Base-by-base conservation (phyloP, 1,284 basidiomycete genomes). In the Naganishia cerealis region DNA sequence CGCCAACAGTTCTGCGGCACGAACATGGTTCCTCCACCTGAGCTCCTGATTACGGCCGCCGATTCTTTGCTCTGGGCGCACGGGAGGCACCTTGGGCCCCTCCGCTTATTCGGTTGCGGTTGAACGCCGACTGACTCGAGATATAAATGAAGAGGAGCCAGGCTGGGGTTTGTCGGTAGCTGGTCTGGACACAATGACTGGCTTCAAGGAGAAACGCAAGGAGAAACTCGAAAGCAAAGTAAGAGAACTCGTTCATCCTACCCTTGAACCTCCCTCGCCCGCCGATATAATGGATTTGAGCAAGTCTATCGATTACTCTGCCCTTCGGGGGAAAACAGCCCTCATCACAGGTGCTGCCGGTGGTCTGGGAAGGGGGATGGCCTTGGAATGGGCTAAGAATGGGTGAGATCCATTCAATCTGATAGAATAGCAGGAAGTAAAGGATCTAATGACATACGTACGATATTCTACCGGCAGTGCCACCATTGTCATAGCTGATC, bases 301-400 rank as follows among this genome's bases (percentile, higher is more conserved):
- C 61, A 54, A 57, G 26, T 48, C 57, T 46, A 63, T 63, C 33
- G 67, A 69, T 39, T 65, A 63, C 56, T 59, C 21, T 38, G 38
- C 55, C 50, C 33, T 70, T 12, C 65, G 65, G 48, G 69, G 69
- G 46, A 66, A 67, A 38, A 70, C 66, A 21, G 66, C 58, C 29
- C 29, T 67, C 18, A 70, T 70, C 29, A 70, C 69, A 7, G 69
- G 69, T 24, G 69, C 58, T 6, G 69, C 69, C 4, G 61, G 58
- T 48, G 69, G 69, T 4, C 56, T 70, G 6, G 69, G 69, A 8
- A 53, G 59, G 24, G 69, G 65, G 15, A 70, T 70, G 69, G 69
- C 62, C 13, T 33, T 53, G 33, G 46, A 67, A 33, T 70, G 69
- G 69, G 66, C 66, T 12, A 55, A 63, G 50, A 54, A 65, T 38